Conservation (phyloP, 768 basidiomycete genomes). For the Trametes coccinea region DNA sequence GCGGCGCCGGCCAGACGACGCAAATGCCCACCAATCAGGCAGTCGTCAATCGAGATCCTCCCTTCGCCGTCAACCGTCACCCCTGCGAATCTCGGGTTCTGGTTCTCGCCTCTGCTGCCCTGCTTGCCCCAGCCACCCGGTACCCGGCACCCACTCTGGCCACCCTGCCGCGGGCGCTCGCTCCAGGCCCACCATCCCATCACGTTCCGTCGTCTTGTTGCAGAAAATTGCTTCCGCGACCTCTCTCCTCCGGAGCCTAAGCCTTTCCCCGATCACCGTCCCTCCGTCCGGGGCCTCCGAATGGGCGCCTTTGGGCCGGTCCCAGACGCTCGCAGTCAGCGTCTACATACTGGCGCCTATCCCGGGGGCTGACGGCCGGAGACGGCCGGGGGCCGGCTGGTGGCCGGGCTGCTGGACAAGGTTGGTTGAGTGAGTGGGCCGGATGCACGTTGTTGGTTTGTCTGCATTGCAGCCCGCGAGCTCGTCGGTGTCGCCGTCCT, state of each 20-base stretch:
- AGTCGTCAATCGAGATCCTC: too few relatives aligned
- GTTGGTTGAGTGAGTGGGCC: neutral
- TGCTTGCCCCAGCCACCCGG: neutral
- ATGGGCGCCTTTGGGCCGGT: too few relatives aligned
- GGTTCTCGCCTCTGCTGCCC: too few relatives aligned
- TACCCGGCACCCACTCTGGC: neutral
- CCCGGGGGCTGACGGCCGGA: slow-evolving; percentile 1
- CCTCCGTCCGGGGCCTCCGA: too few relatives aligned
- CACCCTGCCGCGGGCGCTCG: neutral
- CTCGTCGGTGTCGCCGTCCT: slow-evolving; percentile 11
- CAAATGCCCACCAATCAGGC: too few relatives aligned
- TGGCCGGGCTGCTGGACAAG: neutral
- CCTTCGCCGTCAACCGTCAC: too few relatives aligned
- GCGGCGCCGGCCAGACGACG: neutral
- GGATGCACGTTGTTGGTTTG: slow-evolving; percentile 1
- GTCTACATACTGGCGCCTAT: neutral
- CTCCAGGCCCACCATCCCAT: too few relatives aligned
- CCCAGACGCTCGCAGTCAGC: neutral
- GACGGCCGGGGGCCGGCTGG: slow-evolving; percentile 6
- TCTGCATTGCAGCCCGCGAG: slow-evolving; percentile 11
- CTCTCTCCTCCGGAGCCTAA: neutral
- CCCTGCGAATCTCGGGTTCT: too few relatives aligned
- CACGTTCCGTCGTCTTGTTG: too few relatives aligned
- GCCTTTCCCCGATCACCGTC: neutral
- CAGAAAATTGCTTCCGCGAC: neutral